Base-by-base conservation (phyloP, 2,329 filamentous ascomycete genomes). In the Dothidotthia symphoricarpi region DNA sequence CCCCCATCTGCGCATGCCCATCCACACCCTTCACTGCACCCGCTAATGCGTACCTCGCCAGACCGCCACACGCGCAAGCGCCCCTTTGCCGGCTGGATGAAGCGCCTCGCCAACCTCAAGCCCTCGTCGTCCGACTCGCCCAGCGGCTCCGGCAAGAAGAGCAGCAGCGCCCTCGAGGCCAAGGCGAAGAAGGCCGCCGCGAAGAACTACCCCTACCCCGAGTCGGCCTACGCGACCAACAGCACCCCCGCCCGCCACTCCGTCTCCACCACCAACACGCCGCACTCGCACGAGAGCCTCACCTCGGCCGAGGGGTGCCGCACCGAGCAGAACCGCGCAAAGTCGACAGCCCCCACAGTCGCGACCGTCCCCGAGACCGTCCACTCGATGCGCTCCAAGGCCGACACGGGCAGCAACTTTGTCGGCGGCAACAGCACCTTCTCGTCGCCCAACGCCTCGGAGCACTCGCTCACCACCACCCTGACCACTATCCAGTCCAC, bases 1-100 rank as follows among this genome's bases (percentile, higher is more conserved):
- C 19, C 14, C 36, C 25, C 39, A 8, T 13, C 36, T 35, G 16
- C 34, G n/a, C n/a, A n/a, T n/a, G n/a, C n/a, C n/a, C n/a, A n/a
- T n/a, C n/a, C n/a, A n/a, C n/a, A n/a, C n/a, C n/a, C n/a, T n/a
- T n/a, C n/a, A n/a, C n/a, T n/a, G n/a, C n/a, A n/a, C 24, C 24
- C 28, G 55, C 60, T 61, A 37, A 62, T 53, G 39, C 41, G 40
- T 36, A 40, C 47, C 44, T 63, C 69, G 47, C 54, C 69, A 89
- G 85, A 89, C 66, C 80, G 82, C 52, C 75, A 82, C 60, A 79
- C 78, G 55, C 85, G 88, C 51, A 84, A 89, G 55, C 82, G 87
- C 49, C 91, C 90, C 16, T 97, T 97, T 64, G 81, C 90, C 31
- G 87, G 83, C 53, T 94, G 91, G 86, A 88, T 98, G 75, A 95